Evolutionary conservation across 2,329 filamentous ascomycete species (phyloP), one percentile per base, ranked within the genome.

Genomic region (Fonsecaea monophora): DNA sequence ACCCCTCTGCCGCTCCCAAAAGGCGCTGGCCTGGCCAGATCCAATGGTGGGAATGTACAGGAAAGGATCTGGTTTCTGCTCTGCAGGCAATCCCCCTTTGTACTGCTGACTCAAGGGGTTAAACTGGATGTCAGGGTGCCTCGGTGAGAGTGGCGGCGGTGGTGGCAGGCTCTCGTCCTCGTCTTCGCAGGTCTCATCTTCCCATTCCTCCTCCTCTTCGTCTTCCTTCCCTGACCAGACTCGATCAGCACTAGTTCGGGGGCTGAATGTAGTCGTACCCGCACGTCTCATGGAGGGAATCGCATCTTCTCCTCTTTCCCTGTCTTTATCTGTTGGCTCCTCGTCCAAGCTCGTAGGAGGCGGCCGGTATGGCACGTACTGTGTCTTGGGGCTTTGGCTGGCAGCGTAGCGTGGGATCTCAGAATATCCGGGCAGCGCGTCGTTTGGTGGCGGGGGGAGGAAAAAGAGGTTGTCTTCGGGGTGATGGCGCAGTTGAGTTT

Each of bases 291-390:
- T 50, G 45, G 10, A 4, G 8, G 45, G 9, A 10, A 12, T 25
- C 18, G 5, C 18, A 12, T 7, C 10, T 10, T 3, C 9, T 10
- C 45, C 3, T 18, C 8, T n/a, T 8, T 21, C 2, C 4, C 9
- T 4, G 9, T 50, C 18, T 2, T 6, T 10, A 5, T 4, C 45
- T 25, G 45, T 12, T 4, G 5, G 45, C 7, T 50, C 21, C 18
- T 50, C 25, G 3, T 3, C 18, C 25, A 12, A 2, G 1, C 8
- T 25, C 45, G 45, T 13, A 25, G 12, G 45, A n/a, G 7, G 6
- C 13, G 42, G 42, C n/a, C 42, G 42, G n/a, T 45, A 45, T 45
- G 42, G 42, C 15, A 25, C 45, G 21, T 50, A 50, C 45, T 50
- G 45, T 50, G 7, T 50, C 45, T 50, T 18, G 18, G 6, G 45